A percentile compares a stretch with the other conserved stretches of the same genome.
phyloP scores from a whole-genome alignment of 1,139 yeast genomes.

The Saccharomyces hybrid region DNA sequence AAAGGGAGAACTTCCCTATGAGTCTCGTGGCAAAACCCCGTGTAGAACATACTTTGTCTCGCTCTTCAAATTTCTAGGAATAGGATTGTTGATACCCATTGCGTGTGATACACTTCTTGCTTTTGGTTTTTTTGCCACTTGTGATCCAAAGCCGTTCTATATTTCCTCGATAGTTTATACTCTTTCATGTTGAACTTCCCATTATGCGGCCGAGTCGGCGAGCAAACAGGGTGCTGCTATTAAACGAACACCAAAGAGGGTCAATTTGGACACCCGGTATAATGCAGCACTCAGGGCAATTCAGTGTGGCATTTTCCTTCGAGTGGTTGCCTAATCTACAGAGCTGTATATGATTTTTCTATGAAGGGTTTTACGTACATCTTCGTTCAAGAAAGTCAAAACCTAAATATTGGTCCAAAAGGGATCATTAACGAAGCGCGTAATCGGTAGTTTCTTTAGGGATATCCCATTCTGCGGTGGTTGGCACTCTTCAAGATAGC shows the following conservation, averaged over 20 bases:
- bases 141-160: not conserved
- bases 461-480: not conserved
- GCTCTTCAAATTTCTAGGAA: conserved; percentile 81
- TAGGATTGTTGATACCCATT: conserved; percentile 86
- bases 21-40: not conserved
- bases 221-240: not conserved
- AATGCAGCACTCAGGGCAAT: not conserved
- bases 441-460: conserved; percentile 11
- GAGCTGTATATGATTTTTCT: not conserved
- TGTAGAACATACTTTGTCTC: conserved; percentile 65
- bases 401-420: conserved; percentile 21
- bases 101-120: conserved; percentile 1
- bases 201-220: not conserved
- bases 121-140: not conserved
- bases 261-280: not conserved
- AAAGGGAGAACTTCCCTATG: not conserved
- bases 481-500: conserved; percentile 40
- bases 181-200: not conserved
- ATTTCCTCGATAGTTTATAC: not conserved
- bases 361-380: not conserved
- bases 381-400: not conserved
- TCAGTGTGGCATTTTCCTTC: not conserved
- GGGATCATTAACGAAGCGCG: conserved; percentile 13
- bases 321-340: not conserved
- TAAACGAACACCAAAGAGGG: not conserved